Conservation (phyloP, 2,329 filamentous ascomycete genomes). For the Colletotrichum kahawae region DNA sequence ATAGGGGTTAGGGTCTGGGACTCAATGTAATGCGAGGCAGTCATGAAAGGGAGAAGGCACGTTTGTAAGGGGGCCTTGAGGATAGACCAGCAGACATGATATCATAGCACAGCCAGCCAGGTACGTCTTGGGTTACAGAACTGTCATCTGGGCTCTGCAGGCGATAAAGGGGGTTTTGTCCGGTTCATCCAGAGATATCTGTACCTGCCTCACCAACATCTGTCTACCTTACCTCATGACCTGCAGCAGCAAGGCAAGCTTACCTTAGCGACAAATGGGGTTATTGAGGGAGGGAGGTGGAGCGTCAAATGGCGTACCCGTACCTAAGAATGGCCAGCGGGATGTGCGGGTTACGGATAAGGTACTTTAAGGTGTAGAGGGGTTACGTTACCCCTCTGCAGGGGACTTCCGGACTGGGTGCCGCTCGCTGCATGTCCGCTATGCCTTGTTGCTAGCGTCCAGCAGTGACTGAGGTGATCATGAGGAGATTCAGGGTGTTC, state of each 20-base stretch:
- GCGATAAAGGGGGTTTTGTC: not conserved
- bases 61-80: not conserved
- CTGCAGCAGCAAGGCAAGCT: not conserved
- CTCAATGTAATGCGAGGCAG: not conserved
- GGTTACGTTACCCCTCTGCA: constrained; percentile 7
- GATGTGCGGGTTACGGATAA: constrained; percentile 14
- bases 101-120: not conserved
- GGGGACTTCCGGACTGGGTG: constrained; percentile 1
- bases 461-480: not conserved
- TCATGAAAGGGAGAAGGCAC: not conserved
- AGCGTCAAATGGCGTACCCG: not conserved
- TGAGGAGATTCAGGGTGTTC: not conserved
- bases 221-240: not conserved
- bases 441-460: not conserved
- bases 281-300: not conserved
- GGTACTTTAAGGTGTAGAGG: constrained; percentile 5
- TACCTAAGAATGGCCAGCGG: not conserved
- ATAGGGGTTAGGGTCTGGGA: not conserved
- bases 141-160: not conserved
- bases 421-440: not conserved
- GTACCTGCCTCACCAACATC: not conserved
- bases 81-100: not conserved
- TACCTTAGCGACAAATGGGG: not conserved
- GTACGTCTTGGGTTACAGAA: not conserved
- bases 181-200: not conserved